A percentile compares a stretch with the other conserved stretches of the same genome.
Conservation (phyloP, 2,329 filamentous ascomycete genomes). For the Raffaelea ambrosiae region DNA sequence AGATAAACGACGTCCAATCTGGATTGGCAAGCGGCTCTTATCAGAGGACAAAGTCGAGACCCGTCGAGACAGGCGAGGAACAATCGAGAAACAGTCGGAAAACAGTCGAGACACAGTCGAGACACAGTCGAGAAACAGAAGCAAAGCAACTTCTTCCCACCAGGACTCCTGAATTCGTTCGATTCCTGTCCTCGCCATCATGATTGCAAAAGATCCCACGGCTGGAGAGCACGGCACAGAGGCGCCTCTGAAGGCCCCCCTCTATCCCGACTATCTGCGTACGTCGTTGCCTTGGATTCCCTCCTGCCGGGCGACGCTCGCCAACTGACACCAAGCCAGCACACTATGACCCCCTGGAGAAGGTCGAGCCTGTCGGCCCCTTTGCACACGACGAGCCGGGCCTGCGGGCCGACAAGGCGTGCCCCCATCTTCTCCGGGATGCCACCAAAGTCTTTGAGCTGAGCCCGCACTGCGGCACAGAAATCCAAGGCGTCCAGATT, state of each 20-base stretch:
- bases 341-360: slow-evolving; percentile 18
- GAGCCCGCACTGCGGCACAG: slow-evolving; percentile 17
- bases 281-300: slow-evolving; percentile 3
- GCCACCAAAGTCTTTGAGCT: slow-evolving; percentile 17
- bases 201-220: too few relatives aligned
- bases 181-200: too few relatives aligned
- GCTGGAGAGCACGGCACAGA: too few relatives aligned
- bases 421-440: slow-evolving; percentile 15
- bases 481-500: slow-evolving; percentile 16
- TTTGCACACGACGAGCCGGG: slow-evolving; percentile 19
- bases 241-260: slow-evolving; percentile 4
- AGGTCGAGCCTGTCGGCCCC: slow-evolving; percentile 15
- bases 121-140: too few relatives aligned
- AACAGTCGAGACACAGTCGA: too few relatives aligned
- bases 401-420: slow-evolving; percentile 14
- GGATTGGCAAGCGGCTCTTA: too few relatives aligned
- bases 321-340: slow-evolving; percentile 6
- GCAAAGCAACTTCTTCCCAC: too few relatives aligned
- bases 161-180: too few relatives aligned
- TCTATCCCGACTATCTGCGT: slow-evolving; percentile 17
- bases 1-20: too few relatives aligned
- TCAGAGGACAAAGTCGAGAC: too few relatives aligned
- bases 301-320: neutral
- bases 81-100: too few relatives aligned
- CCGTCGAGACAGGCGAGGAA: too few relatives aligned